A percentile compares a stretch with the other conserved stretches of the same genome.
Evolutionary conservation across 1,284 basidiomycete species (phyloP).

Genomic region (Sporisorium iseilematis-ciliati): DNA sequence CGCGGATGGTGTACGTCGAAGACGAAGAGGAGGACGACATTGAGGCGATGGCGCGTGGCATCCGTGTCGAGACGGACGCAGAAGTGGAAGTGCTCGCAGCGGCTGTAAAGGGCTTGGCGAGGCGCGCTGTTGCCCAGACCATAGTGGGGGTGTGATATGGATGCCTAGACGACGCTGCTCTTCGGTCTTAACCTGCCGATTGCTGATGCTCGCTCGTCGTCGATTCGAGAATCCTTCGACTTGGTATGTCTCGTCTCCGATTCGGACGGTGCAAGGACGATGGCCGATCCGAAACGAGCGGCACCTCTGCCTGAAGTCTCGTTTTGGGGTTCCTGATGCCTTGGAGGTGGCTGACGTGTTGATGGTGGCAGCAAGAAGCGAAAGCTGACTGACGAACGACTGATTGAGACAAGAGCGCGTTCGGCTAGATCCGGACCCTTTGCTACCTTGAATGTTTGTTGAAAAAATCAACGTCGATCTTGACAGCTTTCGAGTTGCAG

Average conservation of each 20-base stretch:
- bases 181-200: too few relatives aligned
- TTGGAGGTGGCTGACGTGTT: constrained; percentile 1
- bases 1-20: constrained; percentile 42
- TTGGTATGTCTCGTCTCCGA: too few relatives aligned
- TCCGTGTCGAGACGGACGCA: neutral
- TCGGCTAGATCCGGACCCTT: constrained; percentile 32
- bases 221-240: too few relatives aligned
- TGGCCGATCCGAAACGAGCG: too few relatives aligned
- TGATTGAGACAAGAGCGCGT: neutral
- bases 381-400: neutral
- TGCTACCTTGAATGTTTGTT: too few relatives aligned
- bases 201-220: neutral
- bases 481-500: too few relatives aligned
- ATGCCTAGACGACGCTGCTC: neutral
- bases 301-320: neutral
- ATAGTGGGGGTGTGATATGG: neutral
- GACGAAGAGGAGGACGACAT: constrained; percentile 22
- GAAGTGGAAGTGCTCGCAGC: constrained; percentile 10
- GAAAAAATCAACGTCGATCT: neutral
- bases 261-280: too few relatives aligned
- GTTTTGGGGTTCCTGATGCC: neutral
- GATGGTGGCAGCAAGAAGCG: neutral
- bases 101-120: constrained; percentile 30
- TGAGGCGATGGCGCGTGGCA: constrained; percentile 16
- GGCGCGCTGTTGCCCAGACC: constrained; percentile 29